These are phyloP conservation scores for Tetrapisispora fleetii DNA, from an alignment of 805 yeast genomes.

Conservation along the genomic window DNA sequence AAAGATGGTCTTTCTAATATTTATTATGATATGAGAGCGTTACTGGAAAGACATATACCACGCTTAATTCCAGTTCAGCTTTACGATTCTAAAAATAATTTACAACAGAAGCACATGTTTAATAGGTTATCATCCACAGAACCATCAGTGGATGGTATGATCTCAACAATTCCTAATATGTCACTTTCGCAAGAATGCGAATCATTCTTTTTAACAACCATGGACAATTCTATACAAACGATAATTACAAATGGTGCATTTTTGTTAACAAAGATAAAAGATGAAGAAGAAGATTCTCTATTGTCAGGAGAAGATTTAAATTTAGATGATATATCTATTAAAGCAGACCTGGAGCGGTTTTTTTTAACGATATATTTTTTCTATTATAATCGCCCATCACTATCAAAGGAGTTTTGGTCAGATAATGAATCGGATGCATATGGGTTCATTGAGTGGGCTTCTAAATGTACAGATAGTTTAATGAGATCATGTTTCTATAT, in stretches of 20 bases:
- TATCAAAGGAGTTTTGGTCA: slow-evolving; percentile 56
- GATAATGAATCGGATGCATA: slow-evolving; percentile 54
- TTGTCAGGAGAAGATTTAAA: slow-evolving; percentile 48
- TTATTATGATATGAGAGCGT: slow-evolving; percentile 55
- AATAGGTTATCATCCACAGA: neutral
- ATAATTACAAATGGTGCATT: slow-evolving; percentile 59
- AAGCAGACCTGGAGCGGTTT: slow-evolving; percentile 82
- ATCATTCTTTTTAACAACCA: slow-evolving; percentile 31
- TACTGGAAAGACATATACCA: slow-evolving; percentile 60
- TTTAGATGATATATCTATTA: slow-evolving; percentile 54
- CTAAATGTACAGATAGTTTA: slow-evolving; percentile 67
- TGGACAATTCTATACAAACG: slow-evolving; percentile 43
- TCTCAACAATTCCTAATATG: slow-evolving; percentile 1
- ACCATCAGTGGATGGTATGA: neutral
- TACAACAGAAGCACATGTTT: neutral
- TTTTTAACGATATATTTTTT: slow-evolving; percentile 65
- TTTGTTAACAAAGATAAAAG: slow-evolving; percentile 55
- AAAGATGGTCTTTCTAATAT: slow-evolving; percentile 35
- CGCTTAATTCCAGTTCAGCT: slow-evolving; percentile 43
- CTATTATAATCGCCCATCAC: slow-evolving; percentile 50
- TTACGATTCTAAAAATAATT: slow-evolving; percentile 34
- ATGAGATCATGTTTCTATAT: slow-evolving; percentile 76
- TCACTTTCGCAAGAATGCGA: slow-evolving; percentile 19
- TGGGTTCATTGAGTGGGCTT: slow-evolving; percentile 86
- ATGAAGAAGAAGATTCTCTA: slow-evolving; percentile 64